Conservation (phyloP, 768 basidiomycete species). For the Crucibulum laeve region DNA sequence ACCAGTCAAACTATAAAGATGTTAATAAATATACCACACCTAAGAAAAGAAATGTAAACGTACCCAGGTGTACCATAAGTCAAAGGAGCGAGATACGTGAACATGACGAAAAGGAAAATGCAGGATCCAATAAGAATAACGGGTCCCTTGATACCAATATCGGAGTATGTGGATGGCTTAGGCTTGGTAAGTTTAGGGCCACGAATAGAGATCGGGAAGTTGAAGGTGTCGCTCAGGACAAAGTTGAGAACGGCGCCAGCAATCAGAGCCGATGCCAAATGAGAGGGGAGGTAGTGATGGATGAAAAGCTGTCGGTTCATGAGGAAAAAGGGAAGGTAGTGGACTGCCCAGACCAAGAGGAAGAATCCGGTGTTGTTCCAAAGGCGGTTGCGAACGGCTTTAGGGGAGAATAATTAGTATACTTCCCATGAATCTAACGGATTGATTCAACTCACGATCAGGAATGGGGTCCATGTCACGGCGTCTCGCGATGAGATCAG, state of each 20-base stretch:
- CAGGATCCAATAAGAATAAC: constrained; percentile 54
- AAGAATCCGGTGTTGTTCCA: constrained; percentile 98
- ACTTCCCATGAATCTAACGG: not conserved
- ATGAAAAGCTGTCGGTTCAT: constrained; percentile 97
- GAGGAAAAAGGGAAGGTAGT: constrained; percentile 96
- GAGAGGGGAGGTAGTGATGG: constrained; percentile 97
- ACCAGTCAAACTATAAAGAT: constrained; percentile 63
- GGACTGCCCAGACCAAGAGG: constrained; percentile 89
- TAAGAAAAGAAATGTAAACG: constrained; percentile 22
- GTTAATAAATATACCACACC: constrained; percentile 8
- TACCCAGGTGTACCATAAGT: constrained; percentile 98
- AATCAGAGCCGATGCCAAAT: constrained; percentile 86
- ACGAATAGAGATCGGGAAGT: constrained; percentile 82
- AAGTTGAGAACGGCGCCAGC: constrained; percentile 92
- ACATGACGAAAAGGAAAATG: constrained; percentile 58
- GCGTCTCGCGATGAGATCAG: constrained; percentile 85
- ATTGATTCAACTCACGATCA: constrained; percentile 56
- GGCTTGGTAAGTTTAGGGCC: constrained; percentile 60
- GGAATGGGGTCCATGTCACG: constrained; percentile 83
- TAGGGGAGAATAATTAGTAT: constrained; percentile 3
- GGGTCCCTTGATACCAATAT: constrained; percentile 77
- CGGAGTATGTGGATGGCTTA: constrained; percentile 56
- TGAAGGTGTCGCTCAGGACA: constrained; percentile 83
- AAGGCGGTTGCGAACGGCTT: constrained; percentile 89
- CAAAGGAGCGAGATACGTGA: constrained; percentile 78